Evolutionary conservation across 768 basidiomycete genomes (phyloP), one percentile per base, ranked within the genome.

Genomic region (Russula brevipes): DNA sequence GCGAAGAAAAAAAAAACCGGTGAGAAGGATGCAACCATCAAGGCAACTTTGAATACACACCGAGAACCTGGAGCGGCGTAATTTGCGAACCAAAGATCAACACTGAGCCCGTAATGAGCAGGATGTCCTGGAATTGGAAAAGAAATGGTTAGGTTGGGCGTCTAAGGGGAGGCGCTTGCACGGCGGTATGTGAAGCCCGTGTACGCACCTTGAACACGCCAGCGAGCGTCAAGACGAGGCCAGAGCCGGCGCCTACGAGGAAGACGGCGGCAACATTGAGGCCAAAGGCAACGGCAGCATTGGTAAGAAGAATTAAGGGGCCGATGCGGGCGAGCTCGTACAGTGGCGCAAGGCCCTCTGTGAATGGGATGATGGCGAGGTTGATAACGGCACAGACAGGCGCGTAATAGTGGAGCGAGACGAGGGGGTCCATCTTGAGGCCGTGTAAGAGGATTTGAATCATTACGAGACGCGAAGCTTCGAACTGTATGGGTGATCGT

Each of bases 371-470:
- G 66, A 96, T 79, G 58, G 83, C 72, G 30, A 93, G 82, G 74
- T 97, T 98, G 78, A 98, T 90, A 64, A 79, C 73, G 0, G 96
- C 94, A 73, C 96, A 98, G 56, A 98, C 91, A 14, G 94, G 94
- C 10, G 95, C 94, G 72, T 94, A 97, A 78, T 96, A 98, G 78
- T 98, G 91, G 56, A 98, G 76, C 6, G 94, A 97, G 24, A 94
- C 91, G 6, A 98, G 83, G 0, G 96, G 96, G 71, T 97, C 94
- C 95, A 98, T 98, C 77, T 97, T 97, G 71, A 97, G 78, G 42
- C 94, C 94, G 71, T 97, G 93, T 0, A 98, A 80, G 45, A 98
- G 85, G 57, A 95, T 85, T 73, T 98, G 91, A 64, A 98, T 98
- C 85, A 97, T 94, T 30, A 98, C 94, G 12, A 98, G 83, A 45